Base-by-base conservation (phyloP, 345 rosid genomes). In the Corchorus olitorius region DNA sequence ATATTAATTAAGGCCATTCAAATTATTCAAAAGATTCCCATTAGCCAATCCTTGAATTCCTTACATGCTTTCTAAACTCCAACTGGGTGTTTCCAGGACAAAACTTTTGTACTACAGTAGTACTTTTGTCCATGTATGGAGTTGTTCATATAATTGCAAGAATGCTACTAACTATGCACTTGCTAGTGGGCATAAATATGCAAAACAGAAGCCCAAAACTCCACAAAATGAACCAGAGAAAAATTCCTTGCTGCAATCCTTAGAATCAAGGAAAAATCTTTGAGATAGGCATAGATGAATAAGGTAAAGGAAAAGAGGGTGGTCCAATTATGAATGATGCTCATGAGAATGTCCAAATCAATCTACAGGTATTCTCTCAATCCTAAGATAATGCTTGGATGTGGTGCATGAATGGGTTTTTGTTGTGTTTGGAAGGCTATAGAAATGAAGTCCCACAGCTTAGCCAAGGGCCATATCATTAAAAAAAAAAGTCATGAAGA, bases 321-420 rank as follows among this genome's bases (percentile, higher is more conserved):
- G 81, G 81, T 81, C 81, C 79, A 75, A n/a, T 58, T 65, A 6
- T 52, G 41, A 64, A 68, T 69, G 78, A 81, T 77, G 75, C 78
- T 54, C 20, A 22, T 33, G 50, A 34, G 8, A 35, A 20, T 75
- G 70, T 79, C 76, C 20, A 27, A 14, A 9, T 74, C 74, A 67
- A 3, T 3, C 54, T 33, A 63, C 37, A 64, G 20, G 15, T 64
- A 11, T 53, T 39, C 61, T 60, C 58, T 52, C 58, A 52, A 41
- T 27, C 54, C 56, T 65, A 33, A 8, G 52, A 52, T 43, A 46
- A 65, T 6, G 65, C 22, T 46, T 50, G 33, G 53, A 14, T 19
- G 17, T 14, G 43, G 53, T 72, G 74, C 37, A 49, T 43, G 45
- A 15, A 39, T 53, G 53, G 10, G 11, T 65, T 41, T 45, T 45